Conservation (phyloP, 176 grass and related monocot genomes). For the Ananas comosus region DNA sequence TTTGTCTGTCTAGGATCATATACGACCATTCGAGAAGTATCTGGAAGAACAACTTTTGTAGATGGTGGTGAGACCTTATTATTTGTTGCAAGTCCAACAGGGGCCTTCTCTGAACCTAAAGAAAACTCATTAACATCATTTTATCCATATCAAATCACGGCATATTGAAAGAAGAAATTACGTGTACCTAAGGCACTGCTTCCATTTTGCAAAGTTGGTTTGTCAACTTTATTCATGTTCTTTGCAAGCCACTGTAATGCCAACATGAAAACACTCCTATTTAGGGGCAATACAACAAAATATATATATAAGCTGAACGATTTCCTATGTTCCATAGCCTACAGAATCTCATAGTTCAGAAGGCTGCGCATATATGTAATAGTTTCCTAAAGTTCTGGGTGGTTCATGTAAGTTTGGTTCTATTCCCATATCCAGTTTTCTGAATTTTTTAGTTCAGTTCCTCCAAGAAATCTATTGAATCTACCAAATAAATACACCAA, state of each 20-base stretch:
- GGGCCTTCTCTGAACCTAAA: conserved; percentile 32
- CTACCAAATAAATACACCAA: too few relatives aligned
- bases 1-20: conserved; percentile 88
- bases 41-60: conserved; percentile 61
- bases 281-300: conserved; percentile 12
- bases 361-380: too few relatives aligned
- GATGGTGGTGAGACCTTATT: conserved; percentile 28
- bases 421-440: too few relatives aligned
- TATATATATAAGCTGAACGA: background rate
- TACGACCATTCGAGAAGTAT: conserved; percentile 80
- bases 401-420: too few relatives aligned
- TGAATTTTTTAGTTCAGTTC: too few relatives aligned
- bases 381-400: too few relatives aligned
- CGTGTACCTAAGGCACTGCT: conserved; percentile 38
- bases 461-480: too few relatives aligned
- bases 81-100: conserved; percentile 31
- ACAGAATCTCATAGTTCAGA: too few relatives aligned
- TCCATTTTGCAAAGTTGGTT: conserved; percentile 31
- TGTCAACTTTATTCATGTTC: conserved; percentile 49
- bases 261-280: conserved; percentile 13
- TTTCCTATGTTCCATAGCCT: too few relatives aligned
- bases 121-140: conserved; percentile 10
- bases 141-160: conserved; percentile 14
- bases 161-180: conserved; percentile 1
- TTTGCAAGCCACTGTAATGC: conserved; percentile 69